Evolutionary conservation across 2,329 filamentous ascomycete species (phyloP), one percentile per base, ranked within the genome.

Genomic region (Pyrenophora seminiperda): DNA sequence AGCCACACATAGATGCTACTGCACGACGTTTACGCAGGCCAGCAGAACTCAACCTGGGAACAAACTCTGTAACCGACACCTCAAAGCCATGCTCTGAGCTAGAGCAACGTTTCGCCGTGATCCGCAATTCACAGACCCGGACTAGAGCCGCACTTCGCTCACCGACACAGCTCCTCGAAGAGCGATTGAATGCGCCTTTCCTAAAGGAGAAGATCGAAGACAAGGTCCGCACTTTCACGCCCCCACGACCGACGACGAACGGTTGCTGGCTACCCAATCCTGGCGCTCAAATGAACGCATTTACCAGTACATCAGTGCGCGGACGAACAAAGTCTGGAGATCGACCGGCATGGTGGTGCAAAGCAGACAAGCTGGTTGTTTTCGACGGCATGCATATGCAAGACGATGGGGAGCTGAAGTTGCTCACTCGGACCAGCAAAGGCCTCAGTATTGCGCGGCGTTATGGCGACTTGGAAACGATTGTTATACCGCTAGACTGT

Each of bases 321-420:
- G 68, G 67, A 6, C 46, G 54, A 5, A 72, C 67, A 2, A 62
- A 66, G 31, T 43, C 53, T 4, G 40, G 41, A 2, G 39, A 52
- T 4, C 52, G 63, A 2, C 65, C 69, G 1, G 63, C 67, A 4
- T 72, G 69, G 69, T 72, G 69, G 69, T 72, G 69, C 42, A 70
- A 70, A 37, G 56, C 65, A 27, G 69, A 72, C 33, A 67, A 65
- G 40, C 54, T 72, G 2, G 68, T 71, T 4, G 59, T 72, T 0
- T 71, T 71, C 15, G 68, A 72, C 31, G 69, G 68, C 1, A 33
- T 65, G 1, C 59, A 64, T 4, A 43, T 41, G 3, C 11, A 32
- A 5, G 55, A 41, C 2, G 31, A 57, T 15, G 64, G 51, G 1
- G 47, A 59, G 3, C 1, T 52, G 37, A 61, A 43, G 33, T 53